Conservation (phyloP, 208 protist species). For the Wallacemonas sp. region DNA sequence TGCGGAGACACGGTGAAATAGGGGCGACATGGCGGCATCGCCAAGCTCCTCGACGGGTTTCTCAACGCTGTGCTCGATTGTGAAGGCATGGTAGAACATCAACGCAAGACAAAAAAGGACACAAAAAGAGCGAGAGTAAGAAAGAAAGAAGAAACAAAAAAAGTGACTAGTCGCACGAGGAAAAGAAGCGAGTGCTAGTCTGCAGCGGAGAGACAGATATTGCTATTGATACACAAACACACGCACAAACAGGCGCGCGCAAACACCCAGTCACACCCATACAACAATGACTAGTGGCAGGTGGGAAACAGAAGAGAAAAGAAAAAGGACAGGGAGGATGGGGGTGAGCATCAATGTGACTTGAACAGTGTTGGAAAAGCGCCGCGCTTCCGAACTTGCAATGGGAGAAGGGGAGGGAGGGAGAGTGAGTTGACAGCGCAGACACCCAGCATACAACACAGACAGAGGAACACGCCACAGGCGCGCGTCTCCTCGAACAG, state of each 20-base stretch:
- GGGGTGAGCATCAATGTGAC: no score
- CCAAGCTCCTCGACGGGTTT: conserved; percentile 55
- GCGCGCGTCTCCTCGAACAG: no score
- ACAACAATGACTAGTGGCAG: no score
- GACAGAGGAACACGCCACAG: no score
- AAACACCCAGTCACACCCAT: not conserved
- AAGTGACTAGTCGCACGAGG: not conserved
- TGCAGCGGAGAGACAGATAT: not conserved
- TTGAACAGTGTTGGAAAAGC: no score
- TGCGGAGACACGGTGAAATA: conserved; percentile 60
- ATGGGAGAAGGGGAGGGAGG: no score
- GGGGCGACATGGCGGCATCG: conserved; percentile 49
- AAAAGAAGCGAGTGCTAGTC: not conserved
- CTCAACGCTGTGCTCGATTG: conserved; percentile 54
- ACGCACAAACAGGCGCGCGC: not conserved
- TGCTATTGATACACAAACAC: no score
- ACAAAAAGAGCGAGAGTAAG: not conserved
- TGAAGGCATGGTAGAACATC: conserved; percentile 69
- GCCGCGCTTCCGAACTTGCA: no score
- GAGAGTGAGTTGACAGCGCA: no score
- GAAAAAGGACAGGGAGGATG: conserved; percentile 3
- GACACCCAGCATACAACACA: no score
- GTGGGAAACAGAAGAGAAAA: not conserved
- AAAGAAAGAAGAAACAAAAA: conserved; percentile 24
- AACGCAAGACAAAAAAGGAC: not conserved